Base-by-base conservation (phyloP, 306 rosid species). In the Urtica urens region DNA sequence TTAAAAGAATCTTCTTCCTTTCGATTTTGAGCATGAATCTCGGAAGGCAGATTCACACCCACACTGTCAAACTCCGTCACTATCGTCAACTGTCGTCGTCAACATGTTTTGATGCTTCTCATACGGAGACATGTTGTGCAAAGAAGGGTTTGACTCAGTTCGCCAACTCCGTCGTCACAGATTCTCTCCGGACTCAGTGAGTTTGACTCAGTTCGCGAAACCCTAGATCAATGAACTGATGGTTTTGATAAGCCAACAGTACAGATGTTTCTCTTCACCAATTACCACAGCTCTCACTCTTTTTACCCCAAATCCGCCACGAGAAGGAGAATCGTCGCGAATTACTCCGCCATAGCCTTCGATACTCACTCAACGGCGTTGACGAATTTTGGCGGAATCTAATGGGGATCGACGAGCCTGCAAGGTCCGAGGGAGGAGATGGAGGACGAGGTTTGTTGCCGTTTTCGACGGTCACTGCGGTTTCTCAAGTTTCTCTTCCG, bases 391-490 rank as follows among this genome's bases (percentile, higher is more conserved):
- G 66, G 78, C 1, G 81, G 87, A 7, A 57, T 77, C 17, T 59
- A 85, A 63, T 92, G 99, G 99, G 99, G 87, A 1, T 85, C 83
- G 6, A 53, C 80, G 5, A 67, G 78, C 55, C 57, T 79, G 73
- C 99, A 92, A 67, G 99, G 99, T 31, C 61, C 65, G 15, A 68
- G 99, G 2, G 93, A 79, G 37, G 96, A 92, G 70, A 92, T 90
- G 99, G 99, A 90, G 50, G 99, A 90, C 52, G 94, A 37, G 23
- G 68, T 92, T 92, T 21, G 99, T 95, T 1, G 95, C 94, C 39
- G 99, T 92, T 6, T 82, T 85, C 41, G 99, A 92, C 62, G 99
- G 99, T 45, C 99, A 92, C 57, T 95, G 90, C 27, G 99, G 99
- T 13, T 64, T 67, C 59, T 65, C 87, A 41, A 82, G 72, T 85